phyloP scores from a whole-genome alignment of 805 yeast genomes.

The Grigorovia yakushimaensis region DNA sequence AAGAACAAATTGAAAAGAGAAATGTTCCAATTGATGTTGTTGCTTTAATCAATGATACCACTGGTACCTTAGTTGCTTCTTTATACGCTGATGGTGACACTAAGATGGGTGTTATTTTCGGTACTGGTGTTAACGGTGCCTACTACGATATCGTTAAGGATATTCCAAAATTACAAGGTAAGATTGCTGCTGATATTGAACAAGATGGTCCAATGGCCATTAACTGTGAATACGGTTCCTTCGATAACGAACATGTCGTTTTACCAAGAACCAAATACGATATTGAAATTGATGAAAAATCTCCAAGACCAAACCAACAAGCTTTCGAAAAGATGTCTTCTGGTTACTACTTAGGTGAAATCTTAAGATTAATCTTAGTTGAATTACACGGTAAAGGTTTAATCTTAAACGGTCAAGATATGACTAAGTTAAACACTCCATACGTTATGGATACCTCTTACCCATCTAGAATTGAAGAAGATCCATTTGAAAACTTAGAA shows the following conservation, averaged over 20 bases:
- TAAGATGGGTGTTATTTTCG: constrained; percentile 91
- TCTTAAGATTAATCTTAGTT: constrained; percentile 67
- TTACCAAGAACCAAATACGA: constrained; percentile 91
- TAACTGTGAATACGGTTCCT: constrained; percentile 97
- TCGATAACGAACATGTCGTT: constrained; percentile 76
- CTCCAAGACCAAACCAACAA: constrained; percentile 96
- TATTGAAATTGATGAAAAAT: constrained; percentile 63
- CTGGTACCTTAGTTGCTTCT: constrained; percentile 94
- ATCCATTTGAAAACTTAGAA: constrained; percentile 73
- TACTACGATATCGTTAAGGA: constrained; percentile 68
- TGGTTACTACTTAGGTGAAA: constrained; percentile 92
- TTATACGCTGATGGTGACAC: constrained; percentile 82
- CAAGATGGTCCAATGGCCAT: constrained; percentile 77
- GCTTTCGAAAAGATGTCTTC: constrained; percentile 94
- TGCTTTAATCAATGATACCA: constrained; percentile 92
- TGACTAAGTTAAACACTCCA: constrained; percentile 47
- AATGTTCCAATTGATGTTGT: constrained; percentile 75
- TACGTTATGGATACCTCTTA: constrained; percentile 83
- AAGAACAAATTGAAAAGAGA: constrained; percentile 53
- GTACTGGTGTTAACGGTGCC: constrained; percentile 97
- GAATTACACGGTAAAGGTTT: constrained; percentile 59
- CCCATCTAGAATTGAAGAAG: constrained; percentile 81
- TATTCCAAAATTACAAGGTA: constrained; percentile 76
- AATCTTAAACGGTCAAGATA: constrained; percentile 63
- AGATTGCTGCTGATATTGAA: constrained; percentile 52